Evolutionary conservation across 305 asterid genomes (phyloP), one percentile per base, ranked within the genome.

Genomic region (Solanum hybrid): DNA sequence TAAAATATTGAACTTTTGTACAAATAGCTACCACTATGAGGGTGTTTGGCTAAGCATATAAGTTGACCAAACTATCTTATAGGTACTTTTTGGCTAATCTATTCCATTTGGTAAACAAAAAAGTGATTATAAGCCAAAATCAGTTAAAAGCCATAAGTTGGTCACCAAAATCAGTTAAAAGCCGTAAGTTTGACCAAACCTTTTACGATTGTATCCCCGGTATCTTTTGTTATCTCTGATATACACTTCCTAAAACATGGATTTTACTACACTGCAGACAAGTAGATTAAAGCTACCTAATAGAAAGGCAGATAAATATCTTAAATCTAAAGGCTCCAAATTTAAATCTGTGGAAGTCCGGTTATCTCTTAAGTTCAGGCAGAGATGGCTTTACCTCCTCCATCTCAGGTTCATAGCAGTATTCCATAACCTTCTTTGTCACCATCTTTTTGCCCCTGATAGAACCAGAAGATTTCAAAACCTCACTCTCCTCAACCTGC

Each of bases 381-480:
- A 61, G 93, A 39, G 33, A 88, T 34, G 90, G 89, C 38, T 73
- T 93, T 92, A 97, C 99, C 99, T 97, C 99, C 94, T 96, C 99
- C 99, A 97, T 97, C 93, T 98, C 99, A 91, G 99, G 98, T 93
- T 97, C 99, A 84, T 94, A 97, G 92, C 96, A 95, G 93, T 96
- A 97, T 90, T 97, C 99, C 93, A 97, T 95, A 91, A 95, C 97
- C 93, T 91, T 96, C 96, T 94, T 96, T 75, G 76, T 90, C 70
- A 89, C 92, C 34, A 92, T 91, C 90, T 93, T 97, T 93, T 92
- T 97, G 90, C 97, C 97, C 85, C 97, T 93, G 90, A 87, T 90
- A 92, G 97, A 92, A 91, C 95, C 95, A 91, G 94, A 91, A 89
- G 96, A 91, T 91, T 93, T 95, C 31, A 96, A 91, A 89, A 89